Conservation (phyloP, 352 stramenopile genomes). For the Lagenidium sp. region DNA sequence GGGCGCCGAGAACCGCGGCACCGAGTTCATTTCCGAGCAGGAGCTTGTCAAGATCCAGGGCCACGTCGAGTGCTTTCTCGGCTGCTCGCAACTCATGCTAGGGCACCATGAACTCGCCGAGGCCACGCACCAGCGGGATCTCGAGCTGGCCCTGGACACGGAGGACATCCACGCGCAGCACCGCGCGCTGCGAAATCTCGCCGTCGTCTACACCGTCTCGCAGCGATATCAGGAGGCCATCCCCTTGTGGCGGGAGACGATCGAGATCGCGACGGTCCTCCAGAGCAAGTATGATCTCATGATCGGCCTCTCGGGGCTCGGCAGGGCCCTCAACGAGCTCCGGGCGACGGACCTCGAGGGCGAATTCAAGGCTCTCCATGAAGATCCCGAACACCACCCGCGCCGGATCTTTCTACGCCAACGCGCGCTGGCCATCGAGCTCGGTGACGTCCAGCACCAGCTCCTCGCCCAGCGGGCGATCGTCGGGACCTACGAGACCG, state of each 20-base stretch:
- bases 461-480: slow-evolving; percentile 35
- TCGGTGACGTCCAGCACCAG: slow-evolving; percentile 28
- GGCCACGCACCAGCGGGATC: slow-evolving; percentile 35
- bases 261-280: slow-evolving; percentile 37
- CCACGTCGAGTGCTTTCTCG: slow-evolving; percentile 31
- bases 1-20: neutral
- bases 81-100: slow-evolving; percentile 32
- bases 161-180: slow-evolving; percentile 48
- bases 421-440: slow-evolving; percentile 27
- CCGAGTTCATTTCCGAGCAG: slow-evolving; percentile 2
- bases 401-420: slow-evolving; percentile 36
- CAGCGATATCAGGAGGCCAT: slow-evolving; percentile 38
- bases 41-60: slow-evolving; percentile 37
- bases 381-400: slow-evolving; percentile 8
- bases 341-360: slow-evolving; percentile 3
- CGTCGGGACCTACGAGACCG: slow-evolving; percentile 39
- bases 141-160: slow-evolving; percentile 30
- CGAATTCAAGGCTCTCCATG: slow-evolving; percentile 8
- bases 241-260: slow-evolving; percentile 37
- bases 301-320: slow-evolving; percentile 31
- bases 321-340: slow-evolving; percentile 26
- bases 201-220: slow-evolving; percentile 24
- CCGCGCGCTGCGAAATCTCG: slow-evolving; percentile 41
- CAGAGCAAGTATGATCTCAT: slow-evolving; percentile 28
- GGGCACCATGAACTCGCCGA: slow-evolving; percentile 30